These are phyloP conservation scores for Castanea sativa DNA, from an alignment of 306 rosid species.

Conservation along the genomic window DNA sequence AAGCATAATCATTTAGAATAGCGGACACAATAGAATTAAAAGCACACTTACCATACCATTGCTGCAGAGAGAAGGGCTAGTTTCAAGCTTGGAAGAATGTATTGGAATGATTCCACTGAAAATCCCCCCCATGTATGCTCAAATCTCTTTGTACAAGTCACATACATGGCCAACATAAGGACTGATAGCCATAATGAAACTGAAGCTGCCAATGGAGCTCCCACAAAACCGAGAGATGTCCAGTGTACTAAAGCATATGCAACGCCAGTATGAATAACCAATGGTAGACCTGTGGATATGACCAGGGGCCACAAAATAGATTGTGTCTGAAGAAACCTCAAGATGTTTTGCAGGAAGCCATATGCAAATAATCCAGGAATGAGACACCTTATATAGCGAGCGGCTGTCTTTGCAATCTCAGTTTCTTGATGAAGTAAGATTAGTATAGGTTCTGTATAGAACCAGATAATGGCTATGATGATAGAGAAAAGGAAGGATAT, in stretches of 20 bases:
- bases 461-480: constrained; percentile 58
- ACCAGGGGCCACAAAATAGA: constrained; percentile 49
- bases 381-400: constrained; percentile 52
- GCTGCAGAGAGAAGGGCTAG: constrained; percentile 73
- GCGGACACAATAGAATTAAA: neutral
- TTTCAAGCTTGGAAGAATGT: constrained; percentile 44
- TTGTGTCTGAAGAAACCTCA: constrained; percentile 79
- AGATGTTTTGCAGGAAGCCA: constrained; percentile 59
- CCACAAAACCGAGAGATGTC: constrained; percentile 45
- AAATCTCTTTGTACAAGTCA: constrained; percentile 39
- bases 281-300: constrained; percentile 44
- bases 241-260: constrained; percentile 53
- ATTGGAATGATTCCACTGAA: constrained; percentile 45
- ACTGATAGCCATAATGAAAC: constrained; percentile 62
- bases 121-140: constrained; percentile 71
- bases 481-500: constrained; percentile 53
- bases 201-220: constrained; percentile 69
- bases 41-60: constrained; percentile 68
- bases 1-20: neutral
- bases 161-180: constrained; percentile 35
- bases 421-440: constrained; percentile 63
- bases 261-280: constrained; percentile 42
- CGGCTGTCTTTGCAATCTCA: constrained; percentile 50
- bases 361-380: constrained; percentile 67
- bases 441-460: constrained; percentile 55